Percentiles rank a stretch among this genome's conserved stretches.
Conservation (phyloP, 1,139 yeast genomes). For the Schizosaccharomyces versatilis region DNA sequence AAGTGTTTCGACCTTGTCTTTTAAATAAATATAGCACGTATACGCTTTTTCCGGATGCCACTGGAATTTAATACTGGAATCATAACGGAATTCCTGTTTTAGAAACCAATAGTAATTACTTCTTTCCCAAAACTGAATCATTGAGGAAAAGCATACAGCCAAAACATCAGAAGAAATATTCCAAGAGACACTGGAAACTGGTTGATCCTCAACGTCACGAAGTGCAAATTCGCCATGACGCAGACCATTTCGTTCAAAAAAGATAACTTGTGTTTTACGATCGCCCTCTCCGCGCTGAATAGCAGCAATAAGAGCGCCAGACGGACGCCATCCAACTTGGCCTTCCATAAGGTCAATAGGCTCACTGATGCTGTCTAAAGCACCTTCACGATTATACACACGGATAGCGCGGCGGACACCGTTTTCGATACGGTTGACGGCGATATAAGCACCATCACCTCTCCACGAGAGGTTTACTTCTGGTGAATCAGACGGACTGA, state of each 20-base stretch:
- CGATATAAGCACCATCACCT: slow-evolving; percentile 76
- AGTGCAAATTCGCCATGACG: slow-evolving; percentile 72
- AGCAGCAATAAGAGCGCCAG: slow-evolving; percentile 43
- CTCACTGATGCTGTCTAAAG: slow-evolving; percentile 64
- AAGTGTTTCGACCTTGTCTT: slow-evolving; percentile 29
- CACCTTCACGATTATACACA: slow-evolving; percentile 51
- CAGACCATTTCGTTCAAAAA: slow-evolving; percentile 83
- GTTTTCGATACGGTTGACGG: slow-evolving; percentile 39
- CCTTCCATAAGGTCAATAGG: slow-evolving; percentile 28
- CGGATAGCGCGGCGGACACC: slow-evolving; percentile 52
- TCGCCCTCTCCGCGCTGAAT: slow-evolving; percentile 33
- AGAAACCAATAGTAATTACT: slow-evolving; percentile 92
- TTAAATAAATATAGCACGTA: slow-evolving; percentile 23
- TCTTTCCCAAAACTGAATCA: slow-evolving; percentile 69
- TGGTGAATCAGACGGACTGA: slow-evolving; percentile 24
- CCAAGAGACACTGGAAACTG: slow-evolving; percentile 36
- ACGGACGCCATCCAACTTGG: slow-evolving; percentile 4
- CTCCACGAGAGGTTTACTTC: slow-evolving; percentile 55
- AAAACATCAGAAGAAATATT: slow-evolving; percentile 61
- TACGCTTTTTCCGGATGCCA: slow-evolving; percentile 87
- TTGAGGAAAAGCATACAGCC: slow-evolving; percentile 38
- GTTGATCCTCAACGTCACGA: slow-evolving; percentile 26
- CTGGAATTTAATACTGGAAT: slow-evolving; percentile 22
- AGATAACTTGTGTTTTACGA: slow-evolving; percentile 30
- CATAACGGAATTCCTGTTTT: slow-evolving; percentile 43